Evolutionary conservation across 768 basidiomycete species (phyloP).

Genomic region (Russula olivacea): DNA sequence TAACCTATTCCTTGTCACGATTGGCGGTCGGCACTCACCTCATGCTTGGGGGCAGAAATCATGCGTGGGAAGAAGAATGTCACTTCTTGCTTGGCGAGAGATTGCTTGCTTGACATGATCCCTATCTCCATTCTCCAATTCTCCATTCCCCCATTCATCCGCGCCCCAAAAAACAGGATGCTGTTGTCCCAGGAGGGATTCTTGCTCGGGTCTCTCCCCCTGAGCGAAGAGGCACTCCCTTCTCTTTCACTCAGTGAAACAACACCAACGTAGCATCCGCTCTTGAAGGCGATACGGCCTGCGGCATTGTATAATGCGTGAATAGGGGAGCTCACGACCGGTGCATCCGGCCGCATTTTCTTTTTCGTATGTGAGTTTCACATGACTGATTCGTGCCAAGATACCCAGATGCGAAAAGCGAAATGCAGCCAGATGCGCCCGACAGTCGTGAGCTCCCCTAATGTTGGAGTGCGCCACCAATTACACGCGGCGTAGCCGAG

Average conservation of each 20-base stretch:
- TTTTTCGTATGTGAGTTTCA: too few species aligned
- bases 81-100: neutral
- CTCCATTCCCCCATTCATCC: too few species aligned
- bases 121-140: neutral
- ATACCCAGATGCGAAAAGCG: too few species aligned
- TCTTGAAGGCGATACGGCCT: conserved; percentile 39
- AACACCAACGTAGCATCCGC: conserved; percentile 39
- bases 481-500: neutral
- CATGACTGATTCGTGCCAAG: too few species aligned
- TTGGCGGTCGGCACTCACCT: too few species aligned
- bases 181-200: neutral
- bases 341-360: too few species aligned
- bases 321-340: too few species aligned
- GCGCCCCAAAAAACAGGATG: conserved; percentile 17
- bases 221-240: neutral
- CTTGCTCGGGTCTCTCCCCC: conserved; percentile 25
- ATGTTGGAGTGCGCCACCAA: neutral
- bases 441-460: too few species aligned
- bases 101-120: neutral
- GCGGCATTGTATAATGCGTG: neutral
- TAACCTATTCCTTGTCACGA: too few species aligned
- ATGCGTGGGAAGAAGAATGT: too few species aligned
- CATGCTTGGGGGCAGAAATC: neutral
- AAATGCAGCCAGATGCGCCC: too few species aligned
- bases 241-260: conserved; percentile 21